Evolutionary conservation across 495 filamentous ascomycete species (phyloP).

Genomic region (Chlorociboria aeruginascens): DNA sequence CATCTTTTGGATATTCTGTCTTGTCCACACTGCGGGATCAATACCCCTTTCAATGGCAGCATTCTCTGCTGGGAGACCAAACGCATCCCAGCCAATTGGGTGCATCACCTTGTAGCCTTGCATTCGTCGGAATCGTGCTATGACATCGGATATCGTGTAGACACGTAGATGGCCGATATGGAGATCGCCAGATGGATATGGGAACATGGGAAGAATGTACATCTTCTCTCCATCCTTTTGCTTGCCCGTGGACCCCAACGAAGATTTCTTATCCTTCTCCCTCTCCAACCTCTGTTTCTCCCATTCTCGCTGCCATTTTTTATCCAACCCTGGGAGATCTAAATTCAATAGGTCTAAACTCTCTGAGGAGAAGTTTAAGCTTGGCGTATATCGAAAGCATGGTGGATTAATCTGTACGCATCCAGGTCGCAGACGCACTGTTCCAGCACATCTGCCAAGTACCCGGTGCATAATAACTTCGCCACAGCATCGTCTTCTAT

Average conservation of each 20-base stretch:
- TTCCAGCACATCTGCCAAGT: not conserved
- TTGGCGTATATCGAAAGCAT: not conserved
- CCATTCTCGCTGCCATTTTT: constrained; percentile 63
- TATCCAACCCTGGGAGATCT: constrained; percentile 46
- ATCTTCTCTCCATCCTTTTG: constrained; percentile 32
- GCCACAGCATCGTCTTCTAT: not conserved
- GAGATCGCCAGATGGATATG: constrained; percentile 81
- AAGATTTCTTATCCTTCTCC: constrained; percentile 1
- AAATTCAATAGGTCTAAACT: not conserved
- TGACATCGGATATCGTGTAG: constrained; percentile 81
- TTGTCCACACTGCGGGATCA: constrained; percentile 69
- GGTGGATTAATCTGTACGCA: not conserved
- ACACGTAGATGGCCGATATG: constrained; percentile 83
- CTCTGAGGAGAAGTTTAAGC: too few species aligned
- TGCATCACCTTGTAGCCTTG: constrained; percentile 66
- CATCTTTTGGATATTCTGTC: constrained; percentile 68
- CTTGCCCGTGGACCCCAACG: not conserved
- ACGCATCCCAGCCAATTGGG: constrained; percentile 92
- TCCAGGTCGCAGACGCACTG: not conserved
- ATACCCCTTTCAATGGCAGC: constrained; percentile 81
- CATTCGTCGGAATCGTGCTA: constrained; percentile 67
- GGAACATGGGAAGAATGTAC: constrained; percentile 87
- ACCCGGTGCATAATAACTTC: not conserved
- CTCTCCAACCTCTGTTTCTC: constrained; percentile 12
- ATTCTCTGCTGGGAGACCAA: constrained; percentile 85